Base-by-base conservation (phyloP, 805 yeast genomes). In the Yamadazyma kitorensis region DNA sequence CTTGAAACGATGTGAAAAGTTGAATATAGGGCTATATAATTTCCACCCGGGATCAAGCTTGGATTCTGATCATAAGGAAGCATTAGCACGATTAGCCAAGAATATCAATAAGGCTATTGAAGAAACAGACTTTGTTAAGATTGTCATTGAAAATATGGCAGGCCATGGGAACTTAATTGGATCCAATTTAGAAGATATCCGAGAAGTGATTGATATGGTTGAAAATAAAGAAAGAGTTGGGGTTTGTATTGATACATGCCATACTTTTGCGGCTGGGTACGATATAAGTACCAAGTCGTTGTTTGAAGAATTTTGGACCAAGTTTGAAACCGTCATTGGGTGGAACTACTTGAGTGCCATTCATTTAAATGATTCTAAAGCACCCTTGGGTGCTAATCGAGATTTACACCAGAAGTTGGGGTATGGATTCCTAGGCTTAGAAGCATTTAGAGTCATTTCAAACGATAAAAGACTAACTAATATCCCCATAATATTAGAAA, bases 91-190 rank as follows among this genome's bases (percentile, higher is more conserved):
- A 38, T 64, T 93, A 44, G 98, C 98, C 0, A 67, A 69, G 16
- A 82, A 83, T 46, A 80, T 93, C 43, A 91, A 93, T 56, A 70
- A 62, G 29, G 97, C 95, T 4, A 81, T 85, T 31, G 59, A 60
- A 17, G 78, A 77, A 37, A 93, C 98, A 0, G 49, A 62, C 5
- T 82, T 78, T 52, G 98, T 93, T 20, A 89, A 82, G 51, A 80
- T 93, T 27, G 94, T 93, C 9, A 70, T 93, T 39, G 98, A 93
- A 52, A 93, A 91, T 53, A 93, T 93, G 98, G 96, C 98, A 2
- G 98, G 98, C 7, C 94, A 87, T 48, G 96, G 96, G 3, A 82
- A 85, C 42, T 72, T 91, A 40, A 82, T 93, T 26, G 98, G 98
- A 1, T 81, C 91, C 3, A 68, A 74, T 26, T 61, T 91, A 18